Conservation (phyloP, 2,329 filamentous ascomycete species). For the Apiospora pterosperma region DNA sequence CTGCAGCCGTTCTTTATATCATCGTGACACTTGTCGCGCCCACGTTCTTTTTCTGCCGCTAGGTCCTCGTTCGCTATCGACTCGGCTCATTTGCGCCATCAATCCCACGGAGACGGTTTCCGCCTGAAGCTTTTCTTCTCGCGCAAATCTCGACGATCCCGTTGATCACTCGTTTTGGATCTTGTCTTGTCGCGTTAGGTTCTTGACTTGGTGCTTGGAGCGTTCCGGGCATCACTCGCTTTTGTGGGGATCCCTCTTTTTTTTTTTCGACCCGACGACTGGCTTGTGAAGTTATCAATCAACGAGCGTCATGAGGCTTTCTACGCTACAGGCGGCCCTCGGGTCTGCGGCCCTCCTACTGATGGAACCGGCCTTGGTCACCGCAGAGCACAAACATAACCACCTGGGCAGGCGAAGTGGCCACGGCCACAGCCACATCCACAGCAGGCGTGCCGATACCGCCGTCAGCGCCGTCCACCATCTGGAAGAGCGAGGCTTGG, state of each 20-base stretch:
- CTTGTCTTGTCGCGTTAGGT: neutral
- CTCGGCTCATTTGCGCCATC: neutral
- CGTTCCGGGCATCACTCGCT: neutral
- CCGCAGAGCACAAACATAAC: constrained; percentile 30
- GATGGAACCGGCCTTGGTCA: constrained; percentile 29
- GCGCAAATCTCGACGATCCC: constrained; percentile 1
- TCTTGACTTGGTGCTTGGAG: neutral
- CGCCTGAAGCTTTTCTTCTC: neutral
- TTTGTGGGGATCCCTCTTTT: neutral
- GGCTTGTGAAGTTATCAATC: neutral
- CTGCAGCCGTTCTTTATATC: neutral
- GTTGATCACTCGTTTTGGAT: neutral
- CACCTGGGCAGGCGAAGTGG: constrained; percentile 31
- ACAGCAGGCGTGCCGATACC: constrained; percentile 22
- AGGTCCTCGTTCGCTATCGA: neutral
- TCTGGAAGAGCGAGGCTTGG: constrained; percentile 50
- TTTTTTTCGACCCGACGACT: neutral
- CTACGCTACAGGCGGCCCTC: neutral
- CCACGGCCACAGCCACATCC: constrained; percentile 29
- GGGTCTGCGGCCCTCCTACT: neutral
- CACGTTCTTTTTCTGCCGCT: neutral
- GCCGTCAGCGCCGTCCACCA: constrained; percentile 10
- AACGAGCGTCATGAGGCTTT: neutral
- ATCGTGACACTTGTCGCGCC: neutral
- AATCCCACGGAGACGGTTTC: neutral